Base-by-base conservation (phyloP, 176 grass and related monocot genomes). In the Panicum miliaceum region DNA sequence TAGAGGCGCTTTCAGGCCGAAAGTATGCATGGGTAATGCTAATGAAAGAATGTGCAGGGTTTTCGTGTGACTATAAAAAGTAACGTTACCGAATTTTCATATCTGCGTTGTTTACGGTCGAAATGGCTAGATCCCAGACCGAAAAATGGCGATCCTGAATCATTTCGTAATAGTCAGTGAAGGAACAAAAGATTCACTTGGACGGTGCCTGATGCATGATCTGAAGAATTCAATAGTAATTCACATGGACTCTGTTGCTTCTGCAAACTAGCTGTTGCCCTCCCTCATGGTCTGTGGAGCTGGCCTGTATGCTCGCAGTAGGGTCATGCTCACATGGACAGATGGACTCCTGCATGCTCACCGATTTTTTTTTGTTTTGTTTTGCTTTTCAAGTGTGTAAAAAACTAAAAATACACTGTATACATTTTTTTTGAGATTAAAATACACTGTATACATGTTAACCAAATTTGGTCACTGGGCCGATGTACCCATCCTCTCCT, bases 31-130 rank as follows among this genome's bases (percentile, higher is more conserved):
- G 41, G 41, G 25, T 71, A 63, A 57, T 81, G 38, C 76, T 63
- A 77, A 86, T 77, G 83, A 71, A 71, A 77, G 79, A n/a, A 68
- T 80, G 76, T 81, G 50, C 60, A 73, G 57, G 5, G 38, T 89
- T 66, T 29, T 79, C 29, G 20, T 11, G 3, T 52, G 15, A 8
- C 53, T 1, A 81, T 12, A n/a, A 8, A 48, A 66, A 73, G 22
- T 69, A 69, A 26, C 16, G 20, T 6, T 73, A 27, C 14, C 59
- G 48, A 23, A 6, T 14, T 19, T 1, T 74, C 5, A 6, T 52
- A 32, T 62, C 35, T 27, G 64, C 37, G 35, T 12, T 46, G 23
- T 57, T 64, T 57, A 22, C 53, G 2, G 2, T 20, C 9, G 19
- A 57, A 57, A 57, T 52, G 35, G 35, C 19, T 11, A 40, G 7